These are phyloP conservation scores for Suhomyces guaymorum DNA, from an alignment of 1,139 yeast genomes.

Conservation along the genomic window DNA sequence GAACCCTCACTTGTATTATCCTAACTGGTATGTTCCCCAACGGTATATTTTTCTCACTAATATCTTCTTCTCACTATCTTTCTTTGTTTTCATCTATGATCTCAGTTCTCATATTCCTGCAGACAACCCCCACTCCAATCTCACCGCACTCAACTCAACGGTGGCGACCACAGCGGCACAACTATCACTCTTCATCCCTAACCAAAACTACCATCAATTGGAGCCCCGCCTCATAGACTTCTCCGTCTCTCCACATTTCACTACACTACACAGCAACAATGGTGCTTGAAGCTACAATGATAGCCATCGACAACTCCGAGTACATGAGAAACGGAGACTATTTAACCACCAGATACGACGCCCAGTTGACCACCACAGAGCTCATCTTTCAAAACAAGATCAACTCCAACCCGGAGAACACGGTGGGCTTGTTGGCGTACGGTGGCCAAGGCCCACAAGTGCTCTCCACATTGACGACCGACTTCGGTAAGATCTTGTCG, in stretches of 20 bases:
- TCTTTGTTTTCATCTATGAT: no score
- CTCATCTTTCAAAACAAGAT: slow-evolving; percentile 83
- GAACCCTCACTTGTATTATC: no score
- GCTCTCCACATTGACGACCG: slow-evolving; percentile 82
- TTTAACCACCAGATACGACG: slow-evolving; percentile 84
- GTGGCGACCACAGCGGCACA: no score
- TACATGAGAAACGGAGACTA: slow-evolving; percentile 95
- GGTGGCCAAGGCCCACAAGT: slow-evolving; percentile 88
- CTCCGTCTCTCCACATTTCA: neutral
- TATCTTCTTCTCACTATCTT: no score
- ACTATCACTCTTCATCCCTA: no score
- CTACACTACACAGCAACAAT: slow-evolving; percentile 33
- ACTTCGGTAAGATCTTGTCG: slow-evolving; percentile 83
- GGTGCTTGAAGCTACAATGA: slow-evolving; percentile 96
- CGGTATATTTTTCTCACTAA: no score
- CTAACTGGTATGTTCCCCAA: no score
- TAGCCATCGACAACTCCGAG: slow-evolving; percentile 93
- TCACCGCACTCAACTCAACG: no score
- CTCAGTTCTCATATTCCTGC: slow-evolving; percentile 12
- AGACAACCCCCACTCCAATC: neutral
- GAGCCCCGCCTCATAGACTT: slow-evolving; percentile 1
- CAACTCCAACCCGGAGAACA: slow-evolving; percentile 87
- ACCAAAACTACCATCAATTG: no score
- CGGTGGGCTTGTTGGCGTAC: slow-evolving; percentile 86
- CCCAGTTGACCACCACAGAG: slow-evolving; percentile 92